phyloP scores from a whole-genome alignment of 345 rosid genomes.

The Syzygium aqueum region DNA sequence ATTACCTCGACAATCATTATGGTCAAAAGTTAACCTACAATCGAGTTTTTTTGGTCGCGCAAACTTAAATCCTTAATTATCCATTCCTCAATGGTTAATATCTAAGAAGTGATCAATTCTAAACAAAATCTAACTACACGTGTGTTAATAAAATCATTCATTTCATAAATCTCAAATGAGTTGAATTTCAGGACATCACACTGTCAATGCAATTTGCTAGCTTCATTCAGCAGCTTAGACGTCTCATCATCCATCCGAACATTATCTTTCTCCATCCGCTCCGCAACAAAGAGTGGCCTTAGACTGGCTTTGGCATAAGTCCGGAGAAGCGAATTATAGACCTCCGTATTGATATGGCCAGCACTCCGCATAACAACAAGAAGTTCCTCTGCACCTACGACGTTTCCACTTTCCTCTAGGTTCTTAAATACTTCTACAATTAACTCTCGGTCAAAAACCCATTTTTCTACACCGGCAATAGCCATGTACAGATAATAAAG shows the following conservation, averaged over 20 bases:
- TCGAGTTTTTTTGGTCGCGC: no score
- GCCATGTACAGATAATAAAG: conserved; percentile 62
- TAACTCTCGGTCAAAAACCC: conserved; percentile 50
- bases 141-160: no score
- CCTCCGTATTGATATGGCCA: conserved; percentile 52
- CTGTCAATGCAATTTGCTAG: conserved; percentile 48
- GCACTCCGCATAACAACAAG: conserved; percentile 48
- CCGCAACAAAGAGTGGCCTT: conserved; percentile 67
- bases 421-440: conserved; percentile 30
- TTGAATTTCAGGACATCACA: no score
- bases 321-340: conserved; percentile 57
- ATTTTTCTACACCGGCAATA: conserved; percentile 47
- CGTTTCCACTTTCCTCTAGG: conserved; percentile 55
- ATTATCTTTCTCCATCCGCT: conserved; percentile 62
- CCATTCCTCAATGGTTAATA: no score
- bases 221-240: conserved; percentile 37
- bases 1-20: no score
- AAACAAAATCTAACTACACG: no score
- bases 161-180: no score
- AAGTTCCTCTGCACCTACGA: conserved; percentile 58
- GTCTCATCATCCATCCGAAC: conserved; percentile 61
- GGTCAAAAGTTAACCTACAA: no score
- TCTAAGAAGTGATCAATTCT: no score
- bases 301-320: conserved; percentile 71
- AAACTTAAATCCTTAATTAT: no score